Evolutionary conservation across 2,329 filamentous ascomycete species (phyloP).

Genomic region (Periconia macrospinosa): DNA sequence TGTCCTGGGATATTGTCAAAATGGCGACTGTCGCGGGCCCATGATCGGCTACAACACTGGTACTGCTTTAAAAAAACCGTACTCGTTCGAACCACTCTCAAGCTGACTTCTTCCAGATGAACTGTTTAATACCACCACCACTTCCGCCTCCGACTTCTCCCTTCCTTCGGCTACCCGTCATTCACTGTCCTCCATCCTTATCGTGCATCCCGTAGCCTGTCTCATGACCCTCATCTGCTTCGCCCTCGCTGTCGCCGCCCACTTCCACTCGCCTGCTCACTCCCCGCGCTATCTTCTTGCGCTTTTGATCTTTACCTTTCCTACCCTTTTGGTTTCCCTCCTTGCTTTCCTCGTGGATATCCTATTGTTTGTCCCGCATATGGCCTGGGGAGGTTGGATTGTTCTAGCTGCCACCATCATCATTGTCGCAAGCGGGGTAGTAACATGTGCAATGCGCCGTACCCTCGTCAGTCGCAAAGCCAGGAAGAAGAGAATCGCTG

Average conservation of each 20-base stretch:
- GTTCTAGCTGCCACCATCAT: conserved; percentile 87
- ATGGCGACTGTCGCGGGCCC: conserved; percentile 66
- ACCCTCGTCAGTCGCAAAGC: conserved; percentile 90
- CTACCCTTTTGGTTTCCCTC: conserved; percentile 80
- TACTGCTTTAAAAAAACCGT: conserved; percentile 52
- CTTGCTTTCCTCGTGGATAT: conserved; percentile 93
- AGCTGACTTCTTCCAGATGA: conserved; percentile 43
- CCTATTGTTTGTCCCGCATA: conserved; percentile 88
- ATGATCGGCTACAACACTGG: conserved; percentile 84
- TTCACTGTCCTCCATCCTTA: conserved; percentile 82
- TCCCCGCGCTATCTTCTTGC: conserved; percentile 85
- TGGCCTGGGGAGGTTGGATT: conserved; percentile 93
- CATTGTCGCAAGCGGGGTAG: conserved; percentile 76
- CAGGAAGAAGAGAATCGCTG: conserved; percentile 85
- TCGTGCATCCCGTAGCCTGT: conserved; percentile 90
- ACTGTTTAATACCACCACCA: conserved; percentile 47
- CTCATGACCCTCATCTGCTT: conserved; percentile 84
- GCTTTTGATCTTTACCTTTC: conserved; percentile 81
- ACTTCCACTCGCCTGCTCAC: conserved; percentile 85
- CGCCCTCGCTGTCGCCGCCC: conserved; percentile 74
- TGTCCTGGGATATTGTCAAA: conserved; percentile 85
- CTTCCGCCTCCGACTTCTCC: conserved; percentile 57
- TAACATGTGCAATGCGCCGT: conserved; percentile 92
- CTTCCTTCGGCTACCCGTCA: conserved; percentile 66
- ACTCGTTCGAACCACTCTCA: conserved; percentile 11